Percentiles rank a stretch among this genome's conserved stretches.
phyloP scores from a whole-genome alignment of 2,329 filamentous ascomycete genomes.

The Fusarium sarcochroum region DNA sequence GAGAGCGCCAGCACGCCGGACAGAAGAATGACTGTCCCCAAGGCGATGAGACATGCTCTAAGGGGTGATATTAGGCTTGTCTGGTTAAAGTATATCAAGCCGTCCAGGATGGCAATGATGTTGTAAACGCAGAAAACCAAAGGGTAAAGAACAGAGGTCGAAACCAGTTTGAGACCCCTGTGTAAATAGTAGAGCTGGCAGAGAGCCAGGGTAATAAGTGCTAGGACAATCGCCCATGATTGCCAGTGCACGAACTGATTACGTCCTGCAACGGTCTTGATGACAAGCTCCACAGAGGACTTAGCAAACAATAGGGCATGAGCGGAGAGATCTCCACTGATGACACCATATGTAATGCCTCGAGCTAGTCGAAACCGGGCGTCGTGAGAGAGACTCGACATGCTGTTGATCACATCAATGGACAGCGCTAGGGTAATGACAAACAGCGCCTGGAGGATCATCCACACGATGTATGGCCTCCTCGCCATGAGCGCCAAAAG shows the following conservation, averaged over 20 bases:
- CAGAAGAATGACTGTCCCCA: constrained; percentile 89
- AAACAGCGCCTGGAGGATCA: constrained; percentile 82
- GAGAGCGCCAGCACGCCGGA: constrained; percentile 91
- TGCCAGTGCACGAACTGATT: constrained; percentile 98
- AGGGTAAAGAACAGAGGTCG: constrained; percentile 94
- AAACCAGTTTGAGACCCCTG: constrained; percentile 91
- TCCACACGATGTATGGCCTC: constrained; percentile 87
- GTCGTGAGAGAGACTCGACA: constrained; percentile 69
- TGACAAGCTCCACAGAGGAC: constrained; percentile 93
- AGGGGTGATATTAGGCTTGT: constrained; percentile 82
- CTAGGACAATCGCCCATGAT: constrained; percentile 90
- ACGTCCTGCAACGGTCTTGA: constrained; percentile 84
- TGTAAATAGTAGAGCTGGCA: constrained; percentile 97
- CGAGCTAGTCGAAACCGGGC: constrained; percentile 80
- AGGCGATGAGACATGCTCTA: constrained; percentile 83
- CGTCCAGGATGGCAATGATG: constrained; percentile 97
- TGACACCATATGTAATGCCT: constrained; percentile 88
- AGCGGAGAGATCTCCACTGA: constrained; percentile 93
- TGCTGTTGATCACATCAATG: constrained; percentile 68
- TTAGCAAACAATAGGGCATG: constrained; percentile 95
- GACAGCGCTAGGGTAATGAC: constrained; percentile 77
- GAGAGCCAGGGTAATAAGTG: constrained; percentile 84
- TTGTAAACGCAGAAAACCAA: constrained; percentile 99
- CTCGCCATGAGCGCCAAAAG: constrained; percentile 81
- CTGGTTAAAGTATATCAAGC: constrained; percentile 96